Conservation (phyloP, 2,329 filamentous ascomycete species). For the Fusarium sambucinum region DNA sequence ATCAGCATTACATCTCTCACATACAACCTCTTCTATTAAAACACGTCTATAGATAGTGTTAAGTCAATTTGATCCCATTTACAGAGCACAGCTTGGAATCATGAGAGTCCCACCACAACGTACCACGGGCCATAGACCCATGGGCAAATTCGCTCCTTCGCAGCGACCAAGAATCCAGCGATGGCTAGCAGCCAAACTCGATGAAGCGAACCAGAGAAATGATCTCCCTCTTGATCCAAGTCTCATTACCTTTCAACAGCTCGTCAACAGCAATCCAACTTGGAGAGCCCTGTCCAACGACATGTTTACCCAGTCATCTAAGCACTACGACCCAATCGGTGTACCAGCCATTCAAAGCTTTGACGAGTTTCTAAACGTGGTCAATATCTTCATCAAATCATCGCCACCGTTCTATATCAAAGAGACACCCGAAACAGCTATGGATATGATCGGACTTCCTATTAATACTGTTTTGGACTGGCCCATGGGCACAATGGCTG, state of each 20-base stretch:
- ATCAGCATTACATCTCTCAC: background rate
- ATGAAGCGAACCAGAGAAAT: background rate
- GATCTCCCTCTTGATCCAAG: background rate
- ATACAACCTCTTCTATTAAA: background rate
- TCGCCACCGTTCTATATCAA: background rate
- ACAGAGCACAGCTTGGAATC: background rate
- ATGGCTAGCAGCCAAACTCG: constrained; percentile 1
- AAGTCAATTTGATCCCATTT: too few species aligned
- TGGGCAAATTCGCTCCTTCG: constrained; percentile 3
- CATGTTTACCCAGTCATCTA: constrained; percentile 21
- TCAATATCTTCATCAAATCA: constrained; percentile 1
- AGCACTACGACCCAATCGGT: constrained; percentile 10
- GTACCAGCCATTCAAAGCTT: constrained; percentile 1
- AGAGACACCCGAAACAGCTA: background rate
- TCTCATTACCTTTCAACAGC: background rate
- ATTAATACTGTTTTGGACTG: constrained; percentile 23
- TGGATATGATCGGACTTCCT: constrained; percentile 14
- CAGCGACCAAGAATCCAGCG: background rate
- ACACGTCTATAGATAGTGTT: too few species aligned
- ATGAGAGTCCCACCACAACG: background rate
- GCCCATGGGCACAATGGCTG: constrained; percentile 26
- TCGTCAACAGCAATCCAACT: background rate
- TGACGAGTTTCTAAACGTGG: background rate
- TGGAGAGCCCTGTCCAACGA: background rate
- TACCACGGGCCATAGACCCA: background rate